These are phyloP conservation scores for Neolecta irregularis DNA, from an alignment of 1,139 yeast species.

Conservation along the genomic window DNA sequence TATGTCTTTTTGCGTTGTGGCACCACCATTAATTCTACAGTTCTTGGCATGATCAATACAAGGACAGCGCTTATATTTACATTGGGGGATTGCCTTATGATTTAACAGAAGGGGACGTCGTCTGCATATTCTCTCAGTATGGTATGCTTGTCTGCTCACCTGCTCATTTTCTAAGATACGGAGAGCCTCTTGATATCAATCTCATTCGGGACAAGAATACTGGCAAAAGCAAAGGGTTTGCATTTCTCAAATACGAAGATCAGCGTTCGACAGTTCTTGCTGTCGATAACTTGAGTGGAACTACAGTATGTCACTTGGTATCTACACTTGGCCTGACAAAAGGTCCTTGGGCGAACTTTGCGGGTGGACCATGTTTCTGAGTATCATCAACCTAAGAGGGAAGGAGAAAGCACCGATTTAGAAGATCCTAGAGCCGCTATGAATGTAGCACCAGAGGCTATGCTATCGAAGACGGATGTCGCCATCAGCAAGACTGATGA, in stretches of 20 bases:
- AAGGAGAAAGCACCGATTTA: constrained; percentile 13
- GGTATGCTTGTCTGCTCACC: no score
- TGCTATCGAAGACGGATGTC: constrained; percentile 7
- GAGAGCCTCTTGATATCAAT: constrained; percentile 66
- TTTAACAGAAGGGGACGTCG: constrained; percentile 57
- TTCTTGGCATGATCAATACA: constrained; percentile 1
- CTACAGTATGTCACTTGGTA: not conserved
- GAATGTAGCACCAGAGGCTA: constrained; percentile 13
- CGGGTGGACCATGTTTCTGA: constrained; percentile 60
- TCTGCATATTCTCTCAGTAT: constrained; percentile 72
- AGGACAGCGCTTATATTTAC: constrained; percentile 17
- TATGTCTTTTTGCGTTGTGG: not conserved
- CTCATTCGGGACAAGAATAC: constrained; percentile 53
- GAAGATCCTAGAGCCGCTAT: constrained; percentile 12
- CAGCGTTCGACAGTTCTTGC: constrained; percentile 71
- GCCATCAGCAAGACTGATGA: constrained; percentile 6
- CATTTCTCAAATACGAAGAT: constrained; percentile 69
- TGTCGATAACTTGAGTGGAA: constrained; percentile 43
- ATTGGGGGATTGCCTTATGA: constrained; percentile 59
- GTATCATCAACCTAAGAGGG: constrained; percentile 31
- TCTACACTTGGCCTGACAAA: constrained; percentile 38
- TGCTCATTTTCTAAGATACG: constrained; percentile 22
- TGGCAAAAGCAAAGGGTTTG: constrained; percentile 63
- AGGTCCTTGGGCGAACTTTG: constrained; percentile 40
- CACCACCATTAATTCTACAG: not conserved